Evolutionary conservation across 2,329 filamentous ascomycete species (phyloP).

Genomic region (Tolypocladium cylindrosporum): DNA sequence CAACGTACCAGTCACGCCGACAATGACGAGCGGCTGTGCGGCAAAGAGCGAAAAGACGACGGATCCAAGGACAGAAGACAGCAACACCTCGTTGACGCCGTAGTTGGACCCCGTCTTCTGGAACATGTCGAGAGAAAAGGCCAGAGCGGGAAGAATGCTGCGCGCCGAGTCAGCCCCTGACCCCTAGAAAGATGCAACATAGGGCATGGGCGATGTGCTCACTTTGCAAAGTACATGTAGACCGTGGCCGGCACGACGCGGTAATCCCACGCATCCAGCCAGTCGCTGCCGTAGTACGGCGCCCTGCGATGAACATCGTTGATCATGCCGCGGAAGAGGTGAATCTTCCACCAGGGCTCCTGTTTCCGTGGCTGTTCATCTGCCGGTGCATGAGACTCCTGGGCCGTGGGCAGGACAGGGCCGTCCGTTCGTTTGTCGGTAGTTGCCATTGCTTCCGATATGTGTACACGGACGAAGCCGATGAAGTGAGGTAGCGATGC

Average conservation of each 20-base stretch:
- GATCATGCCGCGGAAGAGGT: constrained; percentile 67
- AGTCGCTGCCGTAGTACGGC: constrained; percentile 75
- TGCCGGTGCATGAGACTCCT: not conserved
- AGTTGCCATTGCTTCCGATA: not conserved
- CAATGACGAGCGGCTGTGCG: constrained; percentile 80
- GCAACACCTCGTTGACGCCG: constrained; percentile 84
- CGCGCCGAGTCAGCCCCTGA: not conserved
- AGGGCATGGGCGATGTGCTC: constrained; percentile 14
- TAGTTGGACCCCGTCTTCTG: constrained; percentile 76
- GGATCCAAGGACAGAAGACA: constrained; percentile 72
- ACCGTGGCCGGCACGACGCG: constrained; percentile 77
- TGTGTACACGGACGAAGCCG: not conserved
- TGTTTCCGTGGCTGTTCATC: not conserved
- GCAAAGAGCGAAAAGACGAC: constrained; percentile 73
- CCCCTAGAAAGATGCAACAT: not conserved
- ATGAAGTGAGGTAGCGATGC: too few relatives aligned
- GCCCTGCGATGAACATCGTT: constrained; percentile 65
- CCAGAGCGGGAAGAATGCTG: constrained; percentile 77
- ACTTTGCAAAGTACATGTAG: constrained; percentile 96
- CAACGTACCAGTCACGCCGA: constrained; percentile 64
- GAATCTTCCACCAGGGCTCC: constrained; percentile 61
- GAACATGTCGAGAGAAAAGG: constrained; percentile 91
- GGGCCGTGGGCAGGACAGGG: not conserved
- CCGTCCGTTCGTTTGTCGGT: not conserved
- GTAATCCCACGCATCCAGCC: constrained; percentile 83